Base-by-base conservation (phyloP, 768 basidiomycete genomes). In the Russula abietina region DNA sequence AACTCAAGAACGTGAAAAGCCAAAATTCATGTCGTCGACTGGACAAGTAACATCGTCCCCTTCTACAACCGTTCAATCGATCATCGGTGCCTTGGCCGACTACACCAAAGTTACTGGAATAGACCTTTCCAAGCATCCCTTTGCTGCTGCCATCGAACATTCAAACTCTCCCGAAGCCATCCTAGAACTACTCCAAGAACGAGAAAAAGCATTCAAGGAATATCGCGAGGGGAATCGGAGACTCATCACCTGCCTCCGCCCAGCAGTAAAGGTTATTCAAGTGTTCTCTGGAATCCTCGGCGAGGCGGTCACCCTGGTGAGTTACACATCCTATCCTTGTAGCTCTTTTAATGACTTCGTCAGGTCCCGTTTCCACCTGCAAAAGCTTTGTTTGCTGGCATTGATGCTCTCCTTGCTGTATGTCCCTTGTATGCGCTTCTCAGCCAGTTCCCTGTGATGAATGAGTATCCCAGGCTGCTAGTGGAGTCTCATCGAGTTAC, bases 171-270 rank as follows among this genome's bases (percentile, higher is more conserved):
- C 55, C 4, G 38, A 50, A 5, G 43, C 36, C 8, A 19, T 56
- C 48, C 45, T 61, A 11, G n/a, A 39, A 10, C 38, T 61, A 0
- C 55, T 61, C n/a, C 54, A 50, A 51, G 55, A 32, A 11, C 46
- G 39, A 4, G 54, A 32, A 1, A 39, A 51, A 7, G 48, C 28
- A 0, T 56, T 56, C 11, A 50, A 50, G 10, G 36, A 61, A 14
- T 56, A 61, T 51, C 55, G 55, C 6, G 39, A 61, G 2, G 55
- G 19, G 14, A 22, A 41, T 56, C 36, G 55, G 11, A 11, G 16
- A 10, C 3, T 56, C 3, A 50, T 56, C 16, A 14, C 4, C 28
- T 43, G n/a, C 19, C 54, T 61, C 7, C 33, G 36, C 16, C 60
- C 48, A 0, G 39, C 30, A 3, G 55, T 56, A 1, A 22, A 51